A percentile compares a stretch with the other conserved stretches of the same genome.
Conservation (phyloP, 2,329 filamentous ascomycete genomes). For the Trichoderma sp. region DNA sequence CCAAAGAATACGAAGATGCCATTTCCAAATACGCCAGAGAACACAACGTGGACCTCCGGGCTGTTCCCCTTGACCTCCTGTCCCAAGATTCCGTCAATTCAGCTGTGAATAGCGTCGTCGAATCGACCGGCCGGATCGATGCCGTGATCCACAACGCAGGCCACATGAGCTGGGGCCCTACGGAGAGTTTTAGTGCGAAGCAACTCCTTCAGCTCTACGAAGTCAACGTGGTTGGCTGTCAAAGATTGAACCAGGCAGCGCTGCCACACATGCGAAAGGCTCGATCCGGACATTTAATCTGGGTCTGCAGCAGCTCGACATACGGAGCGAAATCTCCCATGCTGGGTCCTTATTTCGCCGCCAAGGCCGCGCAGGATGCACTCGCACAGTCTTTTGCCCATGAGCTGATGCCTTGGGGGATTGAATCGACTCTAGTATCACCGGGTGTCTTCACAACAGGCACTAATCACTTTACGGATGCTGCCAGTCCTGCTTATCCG, state of each 20-base stretch:
- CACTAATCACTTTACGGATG: not conserved
- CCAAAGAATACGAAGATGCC: slow-evolving; percentile 4
- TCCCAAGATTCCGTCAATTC: not conserved
- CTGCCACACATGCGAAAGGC: slow-evolving; percentile 7
- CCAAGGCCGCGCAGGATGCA: slow-evolving; percentile 3
- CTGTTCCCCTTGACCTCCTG: not conserved
- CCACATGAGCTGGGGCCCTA: slow-evolving; percentile 7
- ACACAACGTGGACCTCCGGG: not conserved
- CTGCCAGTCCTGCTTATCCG: not conserved
- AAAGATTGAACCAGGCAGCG: not conserved
- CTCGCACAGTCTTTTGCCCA: slow-evolving; percentile 1
- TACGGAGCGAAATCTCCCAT: slow-evolving; percentile 14
- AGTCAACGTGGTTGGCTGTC: slow-evolving; percentile 4
- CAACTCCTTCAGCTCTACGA: slow-evolving; percentile 4
- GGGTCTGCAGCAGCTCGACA: slow-evolving; percentile 4
- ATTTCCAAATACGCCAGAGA: not conserved
- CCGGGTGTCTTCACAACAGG: slow-evolving; percentile 8
- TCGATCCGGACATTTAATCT: slow-evolving; percentile 1
- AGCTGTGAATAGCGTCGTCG: not conserved
- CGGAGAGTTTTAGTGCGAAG: slow-evolving; percentile 10
- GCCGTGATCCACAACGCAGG: slow-evolving; percentile 9
- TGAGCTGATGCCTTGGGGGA: slow-evolving; percentile 1
- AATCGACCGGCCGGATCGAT: slow-evolving; percentile 7
- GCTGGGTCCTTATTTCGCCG: slow-evolving; percentile 6
- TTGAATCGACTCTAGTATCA: slow-evolving; percentile 1